Percentiles rank a stretch among this genome's conserved stretches.
phyloP scores from a whole-genome alignment of 2,329 filamentous ascomycete genomes.

The Ceratocystis colombiana region DNA sequence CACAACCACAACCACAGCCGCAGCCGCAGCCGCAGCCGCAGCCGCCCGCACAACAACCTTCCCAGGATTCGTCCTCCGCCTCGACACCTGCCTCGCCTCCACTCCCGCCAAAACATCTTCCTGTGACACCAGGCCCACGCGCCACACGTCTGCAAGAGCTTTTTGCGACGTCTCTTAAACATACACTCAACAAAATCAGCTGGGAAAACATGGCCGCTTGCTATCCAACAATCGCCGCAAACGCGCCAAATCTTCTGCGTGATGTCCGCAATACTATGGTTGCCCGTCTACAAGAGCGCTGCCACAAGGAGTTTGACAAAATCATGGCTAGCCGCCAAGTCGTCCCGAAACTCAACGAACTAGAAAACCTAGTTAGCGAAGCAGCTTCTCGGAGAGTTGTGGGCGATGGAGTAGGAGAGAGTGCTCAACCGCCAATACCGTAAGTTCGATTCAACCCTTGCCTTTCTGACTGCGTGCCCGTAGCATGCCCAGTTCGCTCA shows the following conservation, averaged over 20 bases:
- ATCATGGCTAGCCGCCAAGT: conserved; percentile 45
- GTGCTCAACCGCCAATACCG: conserved; percentile 37
- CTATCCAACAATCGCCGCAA: conserved; percentile 49
- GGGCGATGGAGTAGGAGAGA: conserved; percentile 25
- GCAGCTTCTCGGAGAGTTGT: conserved; percentile 37
- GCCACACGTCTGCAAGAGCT: conserved; percentile 46
- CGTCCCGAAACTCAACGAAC: conserved; percentile 48
- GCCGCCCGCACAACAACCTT: conserved; percentile 9
- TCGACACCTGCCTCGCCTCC: conserved; percentile 33
- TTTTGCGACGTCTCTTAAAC: conserved; percentile 43
- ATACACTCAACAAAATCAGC: conserved; percentile 46
- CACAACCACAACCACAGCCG: too few species aligned
- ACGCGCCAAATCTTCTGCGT: conserved; percentile 42
- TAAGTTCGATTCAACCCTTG: conserved; percentile 31
- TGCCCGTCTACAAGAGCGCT: conserved; percentile 44
- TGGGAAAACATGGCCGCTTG: conserved; percentile 51
- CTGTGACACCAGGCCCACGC: conserved; percentile 45
- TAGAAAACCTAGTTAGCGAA: conserved; percentile 46
- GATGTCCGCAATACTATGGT: conserved; percentile 51
- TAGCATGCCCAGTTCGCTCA: conserved; percentile 8
- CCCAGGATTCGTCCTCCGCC: not conserved
- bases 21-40: not conserved
- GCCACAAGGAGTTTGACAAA: conserved; percentile 48
- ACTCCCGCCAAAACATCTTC: conserved; percentile 33
- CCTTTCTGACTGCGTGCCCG: not conserved